Evolutionary conservation across 768 basidiomycete species (phyloP).

Genomic region (Auricularia heimuer): DNA sequence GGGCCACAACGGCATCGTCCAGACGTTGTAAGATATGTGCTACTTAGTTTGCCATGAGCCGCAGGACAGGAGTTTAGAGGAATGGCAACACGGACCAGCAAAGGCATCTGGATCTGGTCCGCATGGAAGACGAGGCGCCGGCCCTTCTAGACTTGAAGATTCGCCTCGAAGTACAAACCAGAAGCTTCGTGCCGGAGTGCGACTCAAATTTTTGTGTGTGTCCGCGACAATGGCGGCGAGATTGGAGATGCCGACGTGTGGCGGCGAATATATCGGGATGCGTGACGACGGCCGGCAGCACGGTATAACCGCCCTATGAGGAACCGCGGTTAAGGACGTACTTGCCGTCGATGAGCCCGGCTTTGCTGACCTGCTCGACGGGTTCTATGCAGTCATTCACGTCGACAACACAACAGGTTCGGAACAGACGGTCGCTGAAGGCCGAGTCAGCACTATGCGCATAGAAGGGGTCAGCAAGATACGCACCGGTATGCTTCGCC

Average conservation of each 20-base stretch:
- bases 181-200: conserved; percentile 45
- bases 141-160: conserved; percentile 48
- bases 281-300: conserved; percentile 37
- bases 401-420: conserved; percentile 68
- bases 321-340: conserved; percentile 63
- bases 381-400: conserved; percentile 54
- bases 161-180: conserved; percentile 48
- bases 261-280: conserved; percentile 46
- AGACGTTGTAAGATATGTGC: conserved; percentile 57
- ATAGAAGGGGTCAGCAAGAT: not conserved
- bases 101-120: conserved; percentile 48
- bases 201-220: conserved; percentile 74
- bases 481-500: conserved; percentile 53
- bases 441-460: not conserved
- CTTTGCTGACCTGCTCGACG: conserved; percentile 19
- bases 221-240: conserved; percentile 43
- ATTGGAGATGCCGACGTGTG: conserved; percentile 64
- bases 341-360: conserved; percentile 48
- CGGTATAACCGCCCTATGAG: conserved; percentile 67
- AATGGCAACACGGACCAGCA: conserved; percentile 40
- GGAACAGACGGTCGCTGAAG: conserved; percentile 40
- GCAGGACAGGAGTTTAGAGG: no score
- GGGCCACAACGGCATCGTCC: conserved; percentile 54
- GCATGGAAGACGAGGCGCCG: conserved; percentile 60
- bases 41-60: no score